Base-by-base conservation (phyloP, 805 yeast genomes). In the Torulaspora maleeae region DNA sequence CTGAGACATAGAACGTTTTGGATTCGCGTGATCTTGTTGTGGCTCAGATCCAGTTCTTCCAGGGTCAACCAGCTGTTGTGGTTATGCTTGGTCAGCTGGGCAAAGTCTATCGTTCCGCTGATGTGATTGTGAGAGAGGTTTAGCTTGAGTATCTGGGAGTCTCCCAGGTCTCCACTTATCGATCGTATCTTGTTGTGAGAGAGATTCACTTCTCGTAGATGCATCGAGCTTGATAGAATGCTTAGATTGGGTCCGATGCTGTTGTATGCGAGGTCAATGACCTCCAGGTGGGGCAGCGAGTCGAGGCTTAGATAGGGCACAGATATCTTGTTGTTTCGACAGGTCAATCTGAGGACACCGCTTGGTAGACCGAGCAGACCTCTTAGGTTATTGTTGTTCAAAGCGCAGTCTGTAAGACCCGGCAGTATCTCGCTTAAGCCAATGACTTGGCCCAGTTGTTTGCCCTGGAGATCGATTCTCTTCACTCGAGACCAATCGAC, bases 381-480 rank as follows among this genome's bases (percentile, higher is more conserved):
- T 27, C 49, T 50, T 15, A 62, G 43, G n/a, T 52, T 40, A 45
- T 62, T 62, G 37, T 46, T 27, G 25, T 45, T 38, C 11, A 61
- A 30, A 42, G 56, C 49, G 5, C 53, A 41, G n/a, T 50, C 49
- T 16, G 46, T 35, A 9, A 63, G 35, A 35, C 49, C 48, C 3
- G 65, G 65, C n/a, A 59, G 36, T 40, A 56, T 47, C 20, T 52
- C 51, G 12, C 53, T 42, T 34, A 62, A 39, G 3, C 60, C 63
- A 24, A 52, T 48, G 6, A 56, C 32, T 30, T 51, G 58, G 5
- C 47, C 38, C 19, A 61, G 39, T 1, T 33, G 27, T 20, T 42
- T 32, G 9, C 45, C 28, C 9, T 38, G 28, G 15, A 54, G 42
- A 36, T 55, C 49, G 17, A 59, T 38, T 11, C 40, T 44, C 11